Base-by-base conservation (phyloP, 331 rosid species). In the Rosa hybrid region DNA sequence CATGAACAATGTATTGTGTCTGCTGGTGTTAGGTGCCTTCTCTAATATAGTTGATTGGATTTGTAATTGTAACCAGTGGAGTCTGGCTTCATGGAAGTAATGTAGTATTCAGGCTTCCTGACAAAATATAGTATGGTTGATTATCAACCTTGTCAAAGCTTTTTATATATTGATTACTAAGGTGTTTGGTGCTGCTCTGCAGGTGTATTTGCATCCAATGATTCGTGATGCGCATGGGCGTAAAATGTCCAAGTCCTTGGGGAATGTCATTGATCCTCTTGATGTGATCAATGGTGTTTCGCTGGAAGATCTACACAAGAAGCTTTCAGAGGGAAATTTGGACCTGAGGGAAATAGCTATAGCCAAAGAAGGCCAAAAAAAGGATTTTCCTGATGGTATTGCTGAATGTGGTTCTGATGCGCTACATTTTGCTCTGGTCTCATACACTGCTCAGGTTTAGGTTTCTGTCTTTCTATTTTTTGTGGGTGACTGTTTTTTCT, bases 171-270 rank as follows among this genome's bases (percentile, higher is more conserved):
- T n/a, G 23, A 45, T 12, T 10, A 12, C 59, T 18, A 8, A 62
- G 16, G 80, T 18, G 49, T 64, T 27, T 13, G 62, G 79, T 64
- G 63, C 60, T 44, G 69, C 42, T 68, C 42, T 87, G 81, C 89
- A 95, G 99, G 86, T 93, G 79, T 93, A 95, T 90, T 87, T 95
- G 85, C 99, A 95, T 82, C 98, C 97, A 30, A 91, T 93, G 97
- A 83, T 91, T 83, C 99, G 98, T 42, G 99, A 95, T 91, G 99
- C 99, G 23, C 99, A 90, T 83, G 99, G 98, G 17, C 97, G 97
- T 75, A 93, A 95, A 90, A 95, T 93, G 98, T 93, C 98, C 34
- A 95, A 93, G 88, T 95, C 99, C 50, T 87, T 95, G 77, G 98
- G 99, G 80, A 95, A 95, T 88, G 99, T 95, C 82, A 79, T 93